Base-by-base conservation (phyloP, 1,284 basidiomycete species). In the Malassezia psittaci region DNA sequence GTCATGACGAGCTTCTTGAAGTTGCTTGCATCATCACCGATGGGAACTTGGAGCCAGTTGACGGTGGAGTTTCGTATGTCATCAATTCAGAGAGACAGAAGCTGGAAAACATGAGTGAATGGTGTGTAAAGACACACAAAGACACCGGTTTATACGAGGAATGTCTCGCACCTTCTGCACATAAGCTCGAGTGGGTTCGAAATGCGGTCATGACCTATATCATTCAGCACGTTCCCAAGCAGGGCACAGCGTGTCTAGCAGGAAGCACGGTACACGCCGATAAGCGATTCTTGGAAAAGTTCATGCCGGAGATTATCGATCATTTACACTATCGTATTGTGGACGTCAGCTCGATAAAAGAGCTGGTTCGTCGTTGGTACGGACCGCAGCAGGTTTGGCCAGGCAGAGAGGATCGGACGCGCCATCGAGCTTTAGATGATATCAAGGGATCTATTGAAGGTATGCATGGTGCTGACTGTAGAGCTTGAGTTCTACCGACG, bases 191-290 rank as follows among this genome's bases (percentile, higher is more conserved):
- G 1, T 56, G 75, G 2, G 78, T 79, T 2, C 61, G 75, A 2
- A 49, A 66, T 10, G 68, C 70, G 8, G 70, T 80, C 0, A 63
- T 77, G 2, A 72, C 71, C 34, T 80, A 80, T 64, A 73, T 80
- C 41, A 65, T 75, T 47, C 75, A 75, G 40, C 77, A 78, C 64
- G 68, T 80, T 12, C 78, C 79, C 1, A 68, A 72, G 13, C 65
- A 63, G 42, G 71, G 79, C 38, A 76, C 77, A 1, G 88, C 81
- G 3, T 80, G 87, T 10, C 79, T 90, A 12, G 86, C 87, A 0
- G 87, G 87, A 2, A 89, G 80, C 71, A 85, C 85, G 6, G 85
- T 90, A 1, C 86, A 90, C 65, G 82, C 81, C 1, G 88, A 90
- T 73, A 79, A 82, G 54, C 74, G 77, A 1, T 90, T 90, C 68